Evolutionary conservation across 78 protist genomes (phyloP), one percentile per base, ranked within the genome.

Genomic region (Speleostelium caveatum): DNA sequence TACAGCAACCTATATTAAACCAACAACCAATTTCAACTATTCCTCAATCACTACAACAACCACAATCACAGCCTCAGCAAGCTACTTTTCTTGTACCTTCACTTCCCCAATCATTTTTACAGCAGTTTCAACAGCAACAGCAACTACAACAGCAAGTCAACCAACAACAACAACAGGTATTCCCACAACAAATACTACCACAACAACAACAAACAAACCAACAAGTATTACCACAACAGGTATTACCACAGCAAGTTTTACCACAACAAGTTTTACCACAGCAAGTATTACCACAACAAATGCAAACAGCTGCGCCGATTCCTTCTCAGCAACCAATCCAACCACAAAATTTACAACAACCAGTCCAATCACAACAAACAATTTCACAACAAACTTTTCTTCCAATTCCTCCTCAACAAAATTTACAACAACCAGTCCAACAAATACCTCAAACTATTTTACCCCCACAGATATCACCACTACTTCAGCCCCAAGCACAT

Each of bases 1-100:
- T 0, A 61, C 26, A 28, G 35, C 73, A 77, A n/a, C 66, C 26
- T 24, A 33, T 26, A 17, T 17, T 58, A 6, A 62, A 45, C 33
- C 68, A 28, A 41, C 76, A 8, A 35, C 76, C 22, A 49, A 53
- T 39, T 26, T 35, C 79, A 55, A 39, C 28, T 41, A 41, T 42
- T 38, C 67, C 49, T 26, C 86, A 39, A 39, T 5, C 12, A 41
- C 80, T 41, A 28, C 80, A 33, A 66, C 42, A 66, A 10, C 45
- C 24, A 45, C n/a, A n/a, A n/a, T n/a, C n/a, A n/a, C n/a, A n/a
- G 2, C n/a, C 36, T 3, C 7, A 16, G 1, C 7, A 30, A 3
- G 28, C 66, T 28, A 26, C 66, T 0, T 10, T 16, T 19, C 3
- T 16, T n/a, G 32, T 3, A 30, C 76, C 41, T 49, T 24, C 63